Evolutionary conservation across 2,329 filamentous ascomycete genomes (phyloP), one percentile per base, ranked within the genome.

Genomic region (Neofusicoccum cordaticola): DNA sequence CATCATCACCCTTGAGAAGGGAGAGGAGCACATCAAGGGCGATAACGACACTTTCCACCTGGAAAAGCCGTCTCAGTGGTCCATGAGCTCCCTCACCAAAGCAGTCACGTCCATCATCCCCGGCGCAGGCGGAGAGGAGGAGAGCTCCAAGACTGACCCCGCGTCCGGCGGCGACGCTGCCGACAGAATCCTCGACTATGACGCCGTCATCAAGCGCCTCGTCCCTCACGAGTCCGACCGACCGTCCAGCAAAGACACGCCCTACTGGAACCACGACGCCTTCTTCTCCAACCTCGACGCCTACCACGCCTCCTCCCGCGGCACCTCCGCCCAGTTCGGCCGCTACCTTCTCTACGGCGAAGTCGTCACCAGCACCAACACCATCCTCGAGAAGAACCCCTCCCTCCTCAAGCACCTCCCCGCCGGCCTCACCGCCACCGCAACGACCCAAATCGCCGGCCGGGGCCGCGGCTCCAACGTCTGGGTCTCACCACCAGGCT

Each of bases 331-430:
- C 3, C 79, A 85, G 27, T 98, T 96, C 82, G 95, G 95, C 4
- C 85, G 88, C 58, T 81, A 85, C 58, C 77, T 99, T 3, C 81
- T 98, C 68, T 98, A 98, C 72, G 93, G 90, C 62, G 92, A 97
- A 75, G 92, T 97, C 6, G 84, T 97, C 15, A 97, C 94, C 2
- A 96, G 92, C 75, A 99, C 95, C 34, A 97, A 94, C 78, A 97
- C 93, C 0, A 82, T 98, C 4, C 84, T 97, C 6, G 95, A 98
- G 72, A 97, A 95, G 90, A 99, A 99, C 73, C 86, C 88, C 0
- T 87, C 87, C 35, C 81, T 97, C 27, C 86, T 97, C 41, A 85
- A 88, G 4, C 86, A 84, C 50, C 83, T 98, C 0, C 92, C 93
- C 0, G 88, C 86, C 0, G 95, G 95, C n/a, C 93, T 97, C 74